Base-by-base conservation (phyloP, 306 rosid genomes). In the Calophaca sinica region DNA sequence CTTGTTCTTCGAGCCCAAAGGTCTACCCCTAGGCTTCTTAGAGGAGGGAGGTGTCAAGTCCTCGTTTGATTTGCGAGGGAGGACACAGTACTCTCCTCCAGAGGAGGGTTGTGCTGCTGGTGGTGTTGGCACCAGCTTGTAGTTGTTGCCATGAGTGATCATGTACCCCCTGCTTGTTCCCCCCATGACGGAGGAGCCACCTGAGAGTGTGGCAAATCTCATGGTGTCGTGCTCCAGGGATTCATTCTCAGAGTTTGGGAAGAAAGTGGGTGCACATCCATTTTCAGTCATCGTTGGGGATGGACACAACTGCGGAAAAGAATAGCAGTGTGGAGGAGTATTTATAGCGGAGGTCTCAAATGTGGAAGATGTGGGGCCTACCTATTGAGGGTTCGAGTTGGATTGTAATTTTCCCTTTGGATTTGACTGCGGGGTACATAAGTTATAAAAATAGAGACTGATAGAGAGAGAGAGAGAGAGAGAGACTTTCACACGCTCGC, bases 1-100 rank as follows among this genome's bases (percentile, higher is more conserved):
- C 46, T 86, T 91, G 80, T 91, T 91, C 82, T 85, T 87, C 0
- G 97, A 87, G 0, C 97, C 94, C 2, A 68, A 84, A 1, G 93
- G 97, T 36, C 93, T 83, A 1, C 93, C 94, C 42, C 91, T 80
- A 0, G 84, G 84, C 54, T 50, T 87, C 65, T 44, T 86, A 0
- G 63, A 28, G 5, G 28, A 5, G 0, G 39, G 12, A 2, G n/a
- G 48, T 1, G 13, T 4, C 13, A 9, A 0, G 0, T 45, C 51
- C 13, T 45, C 51, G 9, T 10, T 3, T 3, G 13, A 0, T 10
- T 45, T 28, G 6, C 2, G 58, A 0, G 73, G 7, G 14, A 36
- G 45, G 26, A 60, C 9, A 11, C 2, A 5, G 4, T 1, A 7
- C 48, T 38, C 48, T 26, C 5, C 12, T 2, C 4, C 33, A 2